phyloP scores from a whole-genome alignment of 257 asterid genomes.

The Parsonsia alboflavescens region DNA sequence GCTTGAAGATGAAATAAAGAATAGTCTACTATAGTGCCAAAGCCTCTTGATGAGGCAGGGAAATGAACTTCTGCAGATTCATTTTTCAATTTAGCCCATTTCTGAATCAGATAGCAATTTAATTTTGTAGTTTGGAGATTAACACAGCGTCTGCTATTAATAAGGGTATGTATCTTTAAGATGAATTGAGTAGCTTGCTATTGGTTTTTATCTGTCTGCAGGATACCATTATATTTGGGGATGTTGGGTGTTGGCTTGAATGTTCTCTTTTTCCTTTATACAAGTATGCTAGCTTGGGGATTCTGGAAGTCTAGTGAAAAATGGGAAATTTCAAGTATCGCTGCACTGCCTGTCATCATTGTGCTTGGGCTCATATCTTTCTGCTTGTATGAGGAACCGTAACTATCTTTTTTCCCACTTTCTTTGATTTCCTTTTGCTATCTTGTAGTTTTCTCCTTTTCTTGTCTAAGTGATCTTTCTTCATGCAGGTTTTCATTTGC shows the following conservation, averaged over 20 bases:
- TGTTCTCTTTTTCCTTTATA: slow-evolving; percentile 39
- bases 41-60: background rate
- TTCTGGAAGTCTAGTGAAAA: slow-evolving; percentile 37
- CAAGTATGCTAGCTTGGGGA: slow-evolving; percentile 46
- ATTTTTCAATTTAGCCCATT: background rate
- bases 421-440: slow-evolving; percentile 2
- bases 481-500: slow-evolving; percentile 47
- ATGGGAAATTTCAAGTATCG: slow-evolving; percentile 50
- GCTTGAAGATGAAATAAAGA: background rate
- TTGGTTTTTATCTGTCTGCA: slow-evolving; percentile 23
- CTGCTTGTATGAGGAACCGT: slow-evolving; percentile 43
- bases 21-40: too few species aligned
- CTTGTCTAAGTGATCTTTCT: slow-evolving; percentile 9
- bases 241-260: slow-evolving; percentile 46
- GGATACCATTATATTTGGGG: slow-evolving; percentile 52
- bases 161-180: background rate
- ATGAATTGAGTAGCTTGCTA: background rate
- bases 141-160: background rate
- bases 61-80: background rate
- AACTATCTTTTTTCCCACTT: background rate
- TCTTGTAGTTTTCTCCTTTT: background rate
- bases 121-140: background rate
- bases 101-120: background rate
- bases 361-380: slow-evolving; percentile 44
- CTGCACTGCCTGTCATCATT: slow-evolving; percentile 50